Conservation (phyloP, 352 stramenopile genomes). For the Phytophthora sansomeana region DNA sequence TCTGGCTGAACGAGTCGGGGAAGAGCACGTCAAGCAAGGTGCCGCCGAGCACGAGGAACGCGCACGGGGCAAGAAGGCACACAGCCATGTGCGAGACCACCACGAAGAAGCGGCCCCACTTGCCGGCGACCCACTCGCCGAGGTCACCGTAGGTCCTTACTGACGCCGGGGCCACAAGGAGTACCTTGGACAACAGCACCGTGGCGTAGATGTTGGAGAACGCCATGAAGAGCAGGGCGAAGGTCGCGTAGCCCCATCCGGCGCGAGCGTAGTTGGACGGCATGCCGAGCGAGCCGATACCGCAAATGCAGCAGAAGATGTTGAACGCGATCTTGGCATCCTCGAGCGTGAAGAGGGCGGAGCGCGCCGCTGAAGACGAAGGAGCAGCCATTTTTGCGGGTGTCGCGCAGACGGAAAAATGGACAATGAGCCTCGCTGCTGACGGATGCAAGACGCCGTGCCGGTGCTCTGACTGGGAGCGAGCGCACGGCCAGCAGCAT, state of each 20-base stretch:
- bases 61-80: conserved; percentile 34
- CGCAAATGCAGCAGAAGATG: no score
- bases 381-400: conserved; percentile 13
- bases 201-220: conserved; percentile 40
- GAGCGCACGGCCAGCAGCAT: conserved; percentile 27
- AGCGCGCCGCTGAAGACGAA: conserved; percentile 12
- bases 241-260: conserved; percentile 31
- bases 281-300: conserved; percentile 42
- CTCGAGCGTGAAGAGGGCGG: conserved; percentile 34
- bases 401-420: conserved; percentile 20
- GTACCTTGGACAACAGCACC: conserved; percentile 33
- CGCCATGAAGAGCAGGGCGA: conserved; percentile 37
- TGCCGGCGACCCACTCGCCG: conserved; percentile 37
- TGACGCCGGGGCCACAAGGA: conserved; percentile 23
- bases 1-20: conserved; percentile 39
- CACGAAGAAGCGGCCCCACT: conserved; percentile 27
- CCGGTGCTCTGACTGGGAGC: conserved; percentile 25
- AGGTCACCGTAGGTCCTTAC: conserved; percentile 40
- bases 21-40: conserved; percentile 38
- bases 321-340: conserved; percentile 31
- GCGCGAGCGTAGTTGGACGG: conserved; percentile 39
- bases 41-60: conserved; percentile 36
- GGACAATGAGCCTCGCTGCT: conserved; percentile 11
- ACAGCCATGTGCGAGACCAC: conserved; percentile 33
- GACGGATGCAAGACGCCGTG: conserved; percentile 1